Evolutionary conservation across 2,329 filamentous ascomycete species (phyloP), one percentile per base, ranked within the genome.

Genomic region (Colletotrichum abscissum): DNA sequence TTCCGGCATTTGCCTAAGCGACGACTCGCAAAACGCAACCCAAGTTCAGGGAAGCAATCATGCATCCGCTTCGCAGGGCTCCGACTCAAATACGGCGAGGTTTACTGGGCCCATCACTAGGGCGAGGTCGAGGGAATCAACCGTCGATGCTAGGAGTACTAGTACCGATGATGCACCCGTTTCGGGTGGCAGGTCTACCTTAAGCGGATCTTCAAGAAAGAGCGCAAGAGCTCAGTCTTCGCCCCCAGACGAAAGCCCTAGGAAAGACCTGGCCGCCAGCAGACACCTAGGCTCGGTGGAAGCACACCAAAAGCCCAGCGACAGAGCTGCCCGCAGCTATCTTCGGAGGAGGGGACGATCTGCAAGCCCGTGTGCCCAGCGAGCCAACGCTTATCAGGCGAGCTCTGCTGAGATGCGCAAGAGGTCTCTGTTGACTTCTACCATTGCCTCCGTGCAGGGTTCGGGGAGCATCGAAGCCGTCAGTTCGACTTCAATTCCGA

Each of bases 311-410:
- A 71, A 52, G 26, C 65, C 46, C 3, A 75, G 49, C 30, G 69
- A 46, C 60, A 78, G 14, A 71, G 76, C 26, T 67, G 76, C 16
- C 74, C 76, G 5, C 75, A 77, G 12, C 74, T 77, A 14, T 74
- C 75, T 35, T 81, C 35, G 60, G 8, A 55, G 14, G 7, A 55
- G 71, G 28, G 55, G 60, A 22, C 60, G 57, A 16, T 73, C 71
- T 22, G 56, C 71, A 49, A 73, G 71, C 8, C 71, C 71, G 1
- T 62, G 55, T 24, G 28, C 60, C 22, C 56, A 49, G 14, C 62
- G 67, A 52, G 26, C 49, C 52, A 70, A 71, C 24, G 49, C 67
- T 26, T 56, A 56, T 52, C 71, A 71, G 14, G 62, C 67, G n/a
- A 56, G 57, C 24, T 65, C 71, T 42, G 67, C 67, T 8, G 67